Evolutionary conservation across 1,284 basidiomycete species (phyloP).

Genomic region (Ustilago tritici): DNA sequence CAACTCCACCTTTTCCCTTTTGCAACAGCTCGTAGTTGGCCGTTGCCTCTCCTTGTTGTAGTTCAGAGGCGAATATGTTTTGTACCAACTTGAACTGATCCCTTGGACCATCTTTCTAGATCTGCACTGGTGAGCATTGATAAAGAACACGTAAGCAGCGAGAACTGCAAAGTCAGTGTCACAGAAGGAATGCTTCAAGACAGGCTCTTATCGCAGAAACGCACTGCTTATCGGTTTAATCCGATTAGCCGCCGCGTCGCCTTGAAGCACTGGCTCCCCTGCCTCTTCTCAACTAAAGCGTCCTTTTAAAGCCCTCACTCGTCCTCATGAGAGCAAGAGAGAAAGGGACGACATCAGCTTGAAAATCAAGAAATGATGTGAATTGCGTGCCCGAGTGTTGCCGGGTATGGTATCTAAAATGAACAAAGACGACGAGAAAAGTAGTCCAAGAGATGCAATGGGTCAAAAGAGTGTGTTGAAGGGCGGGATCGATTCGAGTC

Average conservation of each 20-base stretch:
- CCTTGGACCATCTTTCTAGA: no score
- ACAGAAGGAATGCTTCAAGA: background rate
- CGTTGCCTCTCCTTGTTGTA: background rate
- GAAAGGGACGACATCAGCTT: no score
- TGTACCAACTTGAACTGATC: no score
- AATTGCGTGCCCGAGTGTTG: background rate
- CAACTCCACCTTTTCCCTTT: background rate
- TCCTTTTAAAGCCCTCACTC: no score
- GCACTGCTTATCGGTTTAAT: background rate
- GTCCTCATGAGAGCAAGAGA: no score
- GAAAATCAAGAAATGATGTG: no score
- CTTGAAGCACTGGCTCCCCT: no score
- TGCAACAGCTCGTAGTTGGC: background rate
- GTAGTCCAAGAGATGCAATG: background rate
- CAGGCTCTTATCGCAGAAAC: background rate
- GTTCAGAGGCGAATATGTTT: background rate
- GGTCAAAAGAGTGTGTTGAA: background rate
- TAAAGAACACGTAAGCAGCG: no score
- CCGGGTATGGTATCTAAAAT: conserved; percentile 15
- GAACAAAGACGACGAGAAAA: background rate
- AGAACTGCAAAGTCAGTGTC: no score
- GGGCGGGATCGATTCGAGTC: no score
- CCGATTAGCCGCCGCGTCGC: background rate
- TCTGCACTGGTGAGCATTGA: no score
- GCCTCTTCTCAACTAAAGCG: no score